Conservation (phyloP, 31 red algal genomes). For the Odonthalia washingtoniensis region DNA sequence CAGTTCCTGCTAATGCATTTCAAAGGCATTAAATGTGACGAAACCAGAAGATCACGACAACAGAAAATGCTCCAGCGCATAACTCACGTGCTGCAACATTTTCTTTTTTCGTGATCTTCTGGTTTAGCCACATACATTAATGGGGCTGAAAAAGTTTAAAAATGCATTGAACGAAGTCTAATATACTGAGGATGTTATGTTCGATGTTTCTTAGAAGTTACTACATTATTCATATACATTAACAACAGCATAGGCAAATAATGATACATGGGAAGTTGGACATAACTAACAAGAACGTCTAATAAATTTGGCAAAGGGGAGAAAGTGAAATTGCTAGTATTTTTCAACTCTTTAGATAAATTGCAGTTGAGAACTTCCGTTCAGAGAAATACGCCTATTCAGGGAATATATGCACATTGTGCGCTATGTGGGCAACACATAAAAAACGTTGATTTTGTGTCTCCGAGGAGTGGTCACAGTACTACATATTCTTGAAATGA, state of each 20-base stretch:
- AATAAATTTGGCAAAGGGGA: too few relatives aligned
- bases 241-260: neutral
- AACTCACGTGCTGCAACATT: slow-evolving; percentile 35
- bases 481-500: neutral
- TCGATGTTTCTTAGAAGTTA: slow-evolving; percentile 42
- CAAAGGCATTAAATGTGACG: too few relatives aligned
- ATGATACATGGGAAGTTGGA: too few relatives aligned
- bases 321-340: too few relatives aligned
- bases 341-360: too few relatives aligned
- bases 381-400: too few relatives aligned
- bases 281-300: too few relatives aligned
- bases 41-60: too few relatives aligned
- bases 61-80: too few relatives aligned
- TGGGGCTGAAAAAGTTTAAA: slow-evolving; percentile 13
- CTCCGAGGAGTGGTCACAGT: neutral
- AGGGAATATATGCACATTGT: too few relatives aligned
- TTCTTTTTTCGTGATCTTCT: slow-evolving; percentile 48
- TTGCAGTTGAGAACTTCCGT: too few relatives aligned
- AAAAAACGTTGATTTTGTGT: neutral
- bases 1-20: slow-evolving; percentile 41
- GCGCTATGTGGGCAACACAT: slow-evolving; percentile 34
- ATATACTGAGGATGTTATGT: slow-evolving; percentile 53
- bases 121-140: slow-evolving; percentile 23
- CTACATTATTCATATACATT: slow-evolving; percentile 22
- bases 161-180: slow-evolving; percentile 47